Evolutionary conservation across 2,329 filamentous ascomycete species (phyloP).

Genomic region (Fusarium camptoceras): DNA sequence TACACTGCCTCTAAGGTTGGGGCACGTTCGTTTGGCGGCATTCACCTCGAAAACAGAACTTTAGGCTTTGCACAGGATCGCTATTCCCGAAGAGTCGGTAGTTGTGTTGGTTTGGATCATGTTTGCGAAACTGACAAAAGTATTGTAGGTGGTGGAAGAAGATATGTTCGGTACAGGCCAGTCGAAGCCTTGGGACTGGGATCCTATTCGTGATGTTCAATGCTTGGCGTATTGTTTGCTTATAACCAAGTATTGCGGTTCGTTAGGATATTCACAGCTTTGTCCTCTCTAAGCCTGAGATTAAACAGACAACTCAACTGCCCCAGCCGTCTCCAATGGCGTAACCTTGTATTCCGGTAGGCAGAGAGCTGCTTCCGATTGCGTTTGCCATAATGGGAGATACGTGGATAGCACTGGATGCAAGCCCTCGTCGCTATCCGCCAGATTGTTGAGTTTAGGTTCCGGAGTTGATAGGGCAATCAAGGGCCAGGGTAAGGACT

Average conservation of each 20-base stretch:
- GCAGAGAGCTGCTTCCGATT: not conserved
- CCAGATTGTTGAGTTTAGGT: not conserved
- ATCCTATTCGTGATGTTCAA: not conserved
- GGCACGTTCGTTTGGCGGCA: not conserved
- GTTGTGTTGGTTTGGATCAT: not conserved
- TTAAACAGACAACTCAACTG: conserved; percentile 9
- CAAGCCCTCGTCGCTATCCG: not conserved
- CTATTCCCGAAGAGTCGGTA: not conserved
- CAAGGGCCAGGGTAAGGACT: not conserved
- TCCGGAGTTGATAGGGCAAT: not conserved
- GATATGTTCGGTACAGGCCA: not conserved
- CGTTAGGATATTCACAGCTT: not conserved
- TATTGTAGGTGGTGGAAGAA: not conserved
- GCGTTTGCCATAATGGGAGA: not conserved
- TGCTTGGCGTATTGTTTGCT: not conserved
- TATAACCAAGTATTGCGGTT: not conserved
- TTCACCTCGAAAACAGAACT: conserved; percentile 2
- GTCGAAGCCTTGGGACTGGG: not conserved
- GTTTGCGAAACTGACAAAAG: not conserved
- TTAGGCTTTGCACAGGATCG: not conserved
- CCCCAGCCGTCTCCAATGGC: conserved; percentile 3
- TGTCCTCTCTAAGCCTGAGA: not conserved
- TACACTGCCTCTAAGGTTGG: not conserved
- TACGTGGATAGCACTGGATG: not conserved
- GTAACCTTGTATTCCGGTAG: not conserved